Evolutionary conservation across 805 yeast genomes (phyloP).

Genomic region (Torulaspora maleeae): DNA sequence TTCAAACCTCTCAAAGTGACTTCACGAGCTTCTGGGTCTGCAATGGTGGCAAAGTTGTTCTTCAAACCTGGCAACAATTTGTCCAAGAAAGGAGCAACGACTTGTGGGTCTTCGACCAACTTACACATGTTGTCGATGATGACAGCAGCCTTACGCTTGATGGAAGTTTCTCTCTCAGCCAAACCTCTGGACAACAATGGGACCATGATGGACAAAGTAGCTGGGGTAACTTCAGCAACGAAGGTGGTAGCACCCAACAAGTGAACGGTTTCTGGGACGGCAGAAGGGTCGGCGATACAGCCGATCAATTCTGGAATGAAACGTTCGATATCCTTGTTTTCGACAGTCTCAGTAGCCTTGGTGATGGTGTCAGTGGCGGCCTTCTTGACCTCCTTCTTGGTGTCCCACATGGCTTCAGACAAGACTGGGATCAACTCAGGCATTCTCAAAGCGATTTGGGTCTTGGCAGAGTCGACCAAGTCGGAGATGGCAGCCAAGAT

Average conservation of each 20-base stretch:
- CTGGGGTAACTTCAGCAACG: constrained; percentile 99
- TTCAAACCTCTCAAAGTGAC: constrained; percentile 94
- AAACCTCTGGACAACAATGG: constrained; percentile 99
- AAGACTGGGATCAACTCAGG: constrained; percentile 97
- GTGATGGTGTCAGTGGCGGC: constrained; percentile 95
- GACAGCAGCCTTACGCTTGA: constrained; percentile 99
- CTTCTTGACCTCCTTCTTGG: constrained; percentile 95
- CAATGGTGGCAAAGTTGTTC: constrained; percentile 91
- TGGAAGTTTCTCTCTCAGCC: constrained; percentile 98
- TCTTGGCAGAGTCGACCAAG: constrained; percentile 91
- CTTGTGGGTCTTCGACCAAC: constrained; percentile 99
- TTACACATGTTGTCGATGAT: constrained; percentile 99
- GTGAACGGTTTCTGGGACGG: constrained; percentile 99
- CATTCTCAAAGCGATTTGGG: constrained; percentile 97
- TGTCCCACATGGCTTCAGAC: constrained; percentile 99
- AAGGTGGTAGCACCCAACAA: constrained; percentile 98
- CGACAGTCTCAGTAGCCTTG: constrained; percentile 94
- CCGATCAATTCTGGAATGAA: constrained; percentile 96
- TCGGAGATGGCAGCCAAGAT: constrained; percentile 78
- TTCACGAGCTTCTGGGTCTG: constrained; percentile 99
- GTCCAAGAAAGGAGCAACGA: constrained; percentile 98
- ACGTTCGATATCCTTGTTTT: constrained; percentile 99
- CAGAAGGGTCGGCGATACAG: constrained; percentile 95
- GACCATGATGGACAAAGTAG: constrained; percentile 98
- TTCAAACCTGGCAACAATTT: constrained; percentile 94